phyloP scores from a whole-genome alignment of 768 basidiomycete genomes.

The Amanita jacksonii region DNA sequence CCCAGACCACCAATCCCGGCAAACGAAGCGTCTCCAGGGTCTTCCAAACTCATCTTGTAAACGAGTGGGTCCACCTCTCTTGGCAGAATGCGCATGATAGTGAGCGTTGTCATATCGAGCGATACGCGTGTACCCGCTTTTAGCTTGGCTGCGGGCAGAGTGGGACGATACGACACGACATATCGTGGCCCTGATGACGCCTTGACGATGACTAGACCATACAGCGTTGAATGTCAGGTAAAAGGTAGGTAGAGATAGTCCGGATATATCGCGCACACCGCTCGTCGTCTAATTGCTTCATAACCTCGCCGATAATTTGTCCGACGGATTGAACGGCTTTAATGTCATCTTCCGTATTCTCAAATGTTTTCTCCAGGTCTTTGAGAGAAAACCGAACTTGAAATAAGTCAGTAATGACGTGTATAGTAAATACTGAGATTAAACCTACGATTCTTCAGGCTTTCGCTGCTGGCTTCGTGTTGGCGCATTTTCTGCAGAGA shows the following conservation, averaged over 20 bases:
- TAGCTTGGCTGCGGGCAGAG: slow-evolving; percentile 84
- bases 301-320: slow-evolving; percentile 97
- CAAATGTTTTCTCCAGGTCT: slow-evolving; percentile 80
- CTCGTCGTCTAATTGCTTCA: slow-evolving; percentile 98
- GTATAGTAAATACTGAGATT: neutral
- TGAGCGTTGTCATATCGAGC: slow-evolving; percentile 98
- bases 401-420: slow-evolving; percentile 2
- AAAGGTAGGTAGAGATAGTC: no score
- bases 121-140: slow-evolving; percentile 93
- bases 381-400: slow-evolving; percentile 88
- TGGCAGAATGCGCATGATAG: slow-evolving; percentile 97
- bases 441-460: slow-evolving; percentile 78
- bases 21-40: slow-evolving; percentile 91
- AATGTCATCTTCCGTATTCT: slow-evolving; percentile 97
- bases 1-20: slow-evolving; percentile 94
- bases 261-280: slow-evolving; percentile 55
- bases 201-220: slow-evolving; percentile 85
- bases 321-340: slow-evolving; percentile 98
- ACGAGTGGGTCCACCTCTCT: slow-evolving; percentile 97
- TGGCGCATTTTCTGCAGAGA: slow-evolving; percentile 78
- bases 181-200: slow-evolving; percentile 97
- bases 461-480: slow-evolving; percentile 81
- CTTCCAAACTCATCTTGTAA: slow-evolving; percentile 99
- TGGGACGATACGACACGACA: slow-evolving; percentile 93
- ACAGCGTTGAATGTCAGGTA: no score